phyloP scores from a whole-genome alignment of 2,329 filamentous ascomycete genomes.

The Fusarium chuoi region DNA sequence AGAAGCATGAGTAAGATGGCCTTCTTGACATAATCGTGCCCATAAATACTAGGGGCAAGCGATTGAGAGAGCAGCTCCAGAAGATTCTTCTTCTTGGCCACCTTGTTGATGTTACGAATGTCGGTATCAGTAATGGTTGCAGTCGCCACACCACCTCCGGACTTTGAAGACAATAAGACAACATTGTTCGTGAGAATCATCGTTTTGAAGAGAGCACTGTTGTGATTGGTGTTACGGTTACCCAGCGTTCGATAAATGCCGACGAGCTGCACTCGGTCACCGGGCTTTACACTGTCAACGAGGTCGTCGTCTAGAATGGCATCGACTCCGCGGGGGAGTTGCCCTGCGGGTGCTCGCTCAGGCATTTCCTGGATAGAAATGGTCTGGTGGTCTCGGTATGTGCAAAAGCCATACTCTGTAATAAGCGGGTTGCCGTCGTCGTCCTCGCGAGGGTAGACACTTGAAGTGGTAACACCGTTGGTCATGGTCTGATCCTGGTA shows the following conservation, averaged over 20 bases:
- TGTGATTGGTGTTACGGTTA: conserved; percentile 90
- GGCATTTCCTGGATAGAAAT: conserved; percentile 99
- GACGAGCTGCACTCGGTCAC: conserved; percentile 96
- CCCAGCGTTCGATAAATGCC: conserved; percentile 94
- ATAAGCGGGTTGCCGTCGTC: conserved; percentile 90
- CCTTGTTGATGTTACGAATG: conserved; percentile 98
- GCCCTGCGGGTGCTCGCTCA: conserved; percentile 92
- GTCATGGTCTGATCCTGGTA: conserved; percentile 99
- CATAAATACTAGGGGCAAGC: conserved; percentile 94
- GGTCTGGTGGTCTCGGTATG: conserved; percentile 95
- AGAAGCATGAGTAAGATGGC: conserved; percentile 95
- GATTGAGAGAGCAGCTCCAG: conserved; percentile 95
- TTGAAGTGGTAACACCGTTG: conserved; percentile 86
- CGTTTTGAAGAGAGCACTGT: conserved; percentile 94
- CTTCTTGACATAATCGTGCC: conserved; percentile 97
- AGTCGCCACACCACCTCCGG: conserved; percentile 91
- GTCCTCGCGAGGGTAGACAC: conserved; percentile 94
- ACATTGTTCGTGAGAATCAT: conserved; percentile 94
- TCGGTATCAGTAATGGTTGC: conserved; percentile 95
- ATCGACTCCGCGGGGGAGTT: conserved; percentile 94
- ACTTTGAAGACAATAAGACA: conserved; percentile 94
- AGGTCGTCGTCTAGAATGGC: conserved; percentile 97
- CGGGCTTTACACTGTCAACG: conserved; percentile 93
- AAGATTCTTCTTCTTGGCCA: conserved; percentile 92
- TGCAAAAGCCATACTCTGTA: conserved; percentile 96